Percentiles rank a stretch among this genome's conserved stretches.
phyloP scores from a whole-genome alignment of 805 yeast species.

The Saturnispora silvae region DNA sequence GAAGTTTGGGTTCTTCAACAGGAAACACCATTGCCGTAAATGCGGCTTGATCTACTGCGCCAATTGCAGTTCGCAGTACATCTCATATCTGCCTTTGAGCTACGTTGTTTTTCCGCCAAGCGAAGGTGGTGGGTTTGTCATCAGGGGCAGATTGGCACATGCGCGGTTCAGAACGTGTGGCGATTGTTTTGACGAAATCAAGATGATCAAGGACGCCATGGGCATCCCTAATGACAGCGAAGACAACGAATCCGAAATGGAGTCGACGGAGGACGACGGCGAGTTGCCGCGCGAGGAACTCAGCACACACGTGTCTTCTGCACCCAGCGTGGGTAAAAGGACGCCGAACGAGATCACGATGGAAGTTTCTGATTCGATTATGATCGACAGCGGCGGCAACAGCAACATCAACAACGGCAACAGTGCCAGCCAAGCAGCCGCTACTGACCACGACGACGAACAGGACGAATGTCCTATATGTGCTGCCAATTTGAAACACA shows the following conservation, averaged over 20 bases:
- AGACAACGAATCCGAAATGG: conserved; percentile 1
- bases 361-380: conserved; percentile 2
- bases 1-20: conserved; percentile 46
- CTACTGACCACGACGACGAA: conserved; percentile 17
- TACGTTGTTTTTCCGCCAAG: conserved; percentile 37
- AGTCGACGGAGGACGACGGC: neutral
- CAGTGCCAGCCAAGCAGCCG: neutral
- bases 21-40: conserved; percentile 75
- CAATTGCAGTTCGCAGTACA: conserved; percentile 44
- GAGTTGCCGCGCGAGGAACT: neutral
- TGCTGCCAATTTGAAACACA: conserved; percentile 19
- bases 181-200: conserved; percentile 54
- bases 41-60: conserved; percentile 79
- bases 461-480: conserved; percentile 37
- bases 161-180: conserved; percentile 68
- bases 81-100: conserved; percentile 49
- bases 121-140: conserved; percentile 9
- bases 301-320: neutral
- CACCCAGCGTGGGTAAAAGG: conserved; percentile 4
- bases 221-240: conserved; percentile 12
- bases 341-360: conserved; percentile 12
- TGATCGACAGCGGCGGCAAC: neutral
- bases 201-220: conserved; percentile 36
- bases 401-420: neutral
- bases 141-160: conserved; percentile 27